Evolutionary conservation across 192 early-diverging fungal species (phyloP).

Genomic region (Backusella parvicylindrica): DNA sequence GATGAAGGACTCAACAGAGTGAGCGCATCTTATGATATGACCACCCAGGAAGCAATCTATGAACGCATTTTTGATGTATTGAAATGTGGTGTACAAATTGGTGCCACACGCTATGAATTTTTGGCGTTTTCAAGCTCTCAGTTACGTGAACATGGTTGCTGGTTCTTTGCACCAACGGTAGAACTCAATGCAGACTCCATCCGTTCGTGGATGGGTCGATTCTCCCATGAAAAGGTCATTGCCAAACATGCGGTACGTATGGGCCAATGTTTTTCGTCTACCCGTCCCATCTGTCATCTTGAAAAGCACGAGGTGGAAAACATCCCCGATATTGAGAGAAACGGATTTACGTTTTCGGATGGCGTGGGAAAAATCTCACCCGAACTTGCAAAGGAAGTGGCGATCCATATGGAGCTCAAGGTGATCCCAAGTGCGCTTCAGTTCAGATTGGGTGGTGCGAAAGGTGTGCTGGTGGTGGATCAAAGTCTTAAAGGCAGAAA

Average conservation of each 20-base stretch:
- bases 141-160: slow-evolving; percentile 60
- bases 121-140: slow-evolving; percentile 63
- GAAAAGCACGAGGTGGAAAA: slow-evolving; percentile 32
- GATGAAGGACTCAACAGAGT: slow-evolving; percentile 55
- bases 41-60: slow-evolving; percentile 40
- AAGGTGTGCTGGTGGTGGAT: slow-evolving; percentile 55
- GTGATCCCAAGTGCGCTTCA: slow-evolving; percentile 60
- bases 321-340: slow-evolving; percentile 55
- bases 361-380: slow-evolving; percentile 65
- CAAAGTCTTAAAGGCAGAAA: slow-evolving; percentile 24
- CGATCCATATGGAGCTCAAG: slow-evolving; percentile 34
- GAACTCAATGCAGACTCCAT: slow-evolving; percentile 50
- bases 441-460: slow-evolving; percentile 65
- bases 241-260: slow-evolving; percentile 69
- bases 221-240: slow-evolving; percentile 57
- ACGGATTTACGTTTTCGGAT: slow-evolving; percentile 68
- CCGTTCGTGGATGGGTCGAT: slow-evolving; percentile 67
- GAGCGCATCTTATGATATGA: slow-evolving; percentile 22
- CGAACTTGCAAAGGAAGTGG: slow-evolving; percentile 41
- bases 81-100: slow-evolving; percentile 52
- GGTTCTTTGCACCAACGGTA: slow-evolving; percentile 62
- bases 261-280: slow-evolving; percentile 74
- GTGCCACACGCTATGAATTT: slow-evolving; percentile 53
- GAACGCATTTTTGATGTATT: slow-evolving; percentile 48
- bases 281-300: slow-evolving; percentile 45